These are phyloP conservation scores for Monosporascus sp. DNA, from an alignment of 2,329 filamentous ascomycete genomes.

Conservation along the genomic window DNA sequence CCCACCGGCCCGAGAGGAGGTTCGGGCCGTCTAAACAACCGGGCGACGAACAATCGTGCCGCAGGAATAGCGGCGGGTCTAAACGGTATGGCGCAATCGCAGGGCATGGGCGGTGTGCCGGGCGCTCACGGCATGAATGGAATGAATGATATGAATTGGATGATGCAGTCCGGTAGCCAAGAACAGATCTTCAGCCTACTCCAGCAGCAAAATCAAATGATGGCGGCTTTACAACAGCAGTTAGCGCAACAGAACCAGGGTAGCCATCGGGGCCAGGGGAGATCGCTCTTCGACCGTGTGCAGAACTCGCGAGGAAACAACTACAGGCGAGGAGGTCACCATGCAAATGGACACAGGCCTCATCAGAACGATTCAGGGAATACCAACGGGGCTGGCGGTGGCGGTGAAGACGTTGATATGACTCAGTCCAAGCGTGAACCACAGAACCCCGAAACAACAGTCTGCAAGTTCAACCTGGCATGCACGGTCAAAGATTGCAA, in stretches of 20 bases:
- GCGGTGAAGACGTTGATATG: constrained; percentile 62
- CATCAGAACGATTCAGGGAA: constrained; percentile 29
- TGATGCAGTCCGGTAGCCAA: constrained; percentile 52
- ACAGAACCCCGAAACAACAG: constrained; percentile 56
- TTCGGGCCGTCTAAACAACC: constrained; percentile 43
- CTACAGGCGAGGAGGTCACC: constrained; percentile 43
- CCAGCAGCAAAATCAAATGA: constrained; percentile 83
- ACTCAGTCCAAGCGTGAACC: constrained; percentile 47
- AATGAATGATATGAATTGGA: constrained; percentile 42
- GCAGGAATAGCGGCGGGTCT: constrained; percentile 46
- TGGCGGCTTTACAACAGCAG: constrained; percentile 68
- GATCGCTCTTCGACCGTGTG: constrained; percentile 72
- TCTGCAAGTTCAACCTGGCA: constrained; percentile 85
- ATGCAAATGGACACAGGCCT: constrained; percentile 33
- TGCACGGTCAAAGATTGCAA: constrained; percentile 89
- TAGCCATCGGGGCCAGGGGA: constrained; percentile 40
- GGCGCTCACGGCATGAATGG: constrained; percentile 36
- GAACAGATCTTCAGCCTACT: constrained; percentile 72
- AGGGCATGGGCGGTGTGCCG: constrained; percentile 33
- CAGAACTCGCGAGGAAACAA: constrained; percentile 45
- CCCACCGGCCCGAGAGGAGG: constrained; percentile 66
- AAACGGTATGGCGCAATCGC: constrained; percentile 32
- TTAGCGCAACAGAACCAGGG: constrained; percentile 49
- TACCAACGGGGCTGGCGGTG: constrained; percentile 30
- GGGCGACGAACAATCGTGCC: constrained; percentile 46